Conservation (phyloP, 495 filamentous ascomycete species). For the Tricharina praecox region DNA sequence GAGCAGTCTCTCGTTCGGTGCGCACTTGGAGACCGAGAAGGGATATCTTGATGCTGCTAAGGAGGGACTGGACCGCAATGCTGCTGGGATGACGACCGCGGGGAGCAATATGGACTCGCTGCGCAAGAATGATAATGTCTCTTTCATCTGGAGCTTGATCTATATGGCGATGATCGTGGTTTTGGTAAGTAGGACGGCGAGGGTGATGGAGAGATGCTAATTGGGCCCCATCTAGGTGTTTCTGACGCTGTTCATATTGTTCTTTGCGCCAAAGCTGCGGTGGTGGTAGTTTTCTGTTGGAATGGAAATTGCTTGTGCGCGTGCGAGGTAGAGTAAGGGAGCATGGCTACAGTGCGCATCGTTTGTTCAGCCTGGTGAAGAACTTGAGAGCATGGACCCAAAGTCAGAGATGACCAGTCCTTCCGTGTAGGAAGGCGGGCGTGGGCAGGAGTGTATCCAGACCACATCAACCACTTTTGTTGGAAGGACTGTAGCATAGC, state of each 20-base stretch:
- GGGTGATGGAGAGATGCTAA: conserved; percentile 1
- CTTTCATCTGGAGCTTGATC: conserved; percentile 18
- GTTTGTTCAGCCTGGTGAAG: too few species aligned
- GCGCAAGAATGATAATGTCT: conserved; percentile 16
- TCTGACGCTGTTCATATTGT: conserved; percentile 15
- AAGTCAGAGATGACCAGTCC: too few species aligned
- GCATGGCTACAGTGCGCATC: too few species aligned
- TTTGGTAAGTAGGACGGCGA: conserved; percentile 8
- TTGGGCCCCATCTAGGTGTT: conserved; percentile 7
- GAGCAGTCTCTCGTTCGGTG: conserved; percentile 50
- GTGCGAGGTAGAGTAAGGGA: neutral
- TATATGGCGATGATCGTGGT: conserved; percentile 19
- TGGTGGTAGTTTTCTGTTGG: conserved; percentile 19
- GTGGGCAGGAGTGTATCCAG: too few species aligned
- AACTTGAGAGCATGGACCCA: too few species aligned
- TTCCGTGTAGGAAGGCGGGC: too few species aligned
- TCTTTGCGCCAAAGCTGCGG: conserved; percentile 22
- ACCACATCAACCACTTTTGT: too few species aligned
- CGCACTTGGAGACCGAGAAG: conserved; percentile 54
- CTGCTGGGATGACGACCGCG: conserved; percentile 54
- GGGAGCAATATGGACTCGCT: conserved; percentile 42
- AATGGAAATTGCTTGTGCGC: too few species aligned
- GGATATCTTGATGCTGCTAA: conserved; percentile 50
- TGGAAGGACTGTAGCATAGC: too few species aligned
- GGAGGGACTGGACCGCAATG: conserved; percentile 59